Evolutionary conservation across 768 basidiomycete genomes (phyloP).

Genomic region (Hemileccinum impolitum): DNA sequence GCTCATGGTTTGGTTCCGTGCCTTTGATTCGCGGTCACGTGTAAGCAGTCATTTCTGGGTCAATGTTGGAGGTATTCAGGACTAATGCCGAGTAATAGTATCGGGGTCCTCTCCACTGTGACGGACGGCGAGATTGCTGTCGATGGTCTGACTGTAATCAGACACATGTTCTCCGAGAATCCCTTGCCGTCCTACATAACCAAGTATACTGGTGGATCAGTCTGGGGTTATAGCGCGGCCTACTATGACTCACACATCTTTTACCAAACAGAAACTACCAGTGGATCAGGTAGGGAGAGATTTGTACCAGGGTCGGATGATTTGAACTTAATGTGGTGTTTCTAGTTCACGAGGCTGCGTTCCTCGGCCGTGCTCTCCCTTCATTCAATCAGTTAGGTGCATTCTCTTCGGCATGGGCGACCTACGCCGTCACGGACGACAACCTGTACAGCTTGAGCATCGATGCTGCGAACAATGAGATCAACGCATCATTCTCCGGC

Average conservation of each 20-base stretch:
- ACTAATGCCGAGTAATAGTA: not conserved
- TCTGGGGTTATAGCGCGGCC: conserved; percentile 11
- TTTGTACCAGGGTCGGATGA: too few species aligned
- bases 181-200: conserved; percentile 5
- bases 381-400: not conserved
- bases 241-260: conserved; percentile 15
- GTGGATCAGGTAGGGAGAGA: conserved; percentile 8
- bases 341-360: conserved; percentile 13
- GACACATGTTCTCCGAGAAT: conserved; percentile 10
- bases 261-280: conserved; percentile 8
- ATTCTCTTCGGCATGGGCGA: conserved; percentile 9
- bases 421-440: conserved; percentile 13
- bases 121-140: not conserved
- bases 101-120: conserved; percentile 6
- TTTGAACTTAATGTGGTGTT: not conserved
- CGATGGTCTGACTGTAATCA: conserved; percentile 6
- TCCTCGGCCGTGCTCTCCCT: conserved; percentile 12
- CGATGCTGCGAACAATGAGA: not conserved
- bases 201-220: conserved; percentile 2
- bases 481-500: conserved; percentile 8
- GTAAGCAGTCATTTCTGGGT: conserved; percentile 3
- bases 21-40: conserved; percentile 10
- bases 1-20: conserved; percentile 12
- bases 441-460: conserved; percentile 1
- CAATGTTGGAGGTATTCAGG: too few species aligned